phyloP scores from a whole-genome alignment of 2,329 filamentous ascomycete genomes.

The Cladosporium sphaerospermum region DNA sequence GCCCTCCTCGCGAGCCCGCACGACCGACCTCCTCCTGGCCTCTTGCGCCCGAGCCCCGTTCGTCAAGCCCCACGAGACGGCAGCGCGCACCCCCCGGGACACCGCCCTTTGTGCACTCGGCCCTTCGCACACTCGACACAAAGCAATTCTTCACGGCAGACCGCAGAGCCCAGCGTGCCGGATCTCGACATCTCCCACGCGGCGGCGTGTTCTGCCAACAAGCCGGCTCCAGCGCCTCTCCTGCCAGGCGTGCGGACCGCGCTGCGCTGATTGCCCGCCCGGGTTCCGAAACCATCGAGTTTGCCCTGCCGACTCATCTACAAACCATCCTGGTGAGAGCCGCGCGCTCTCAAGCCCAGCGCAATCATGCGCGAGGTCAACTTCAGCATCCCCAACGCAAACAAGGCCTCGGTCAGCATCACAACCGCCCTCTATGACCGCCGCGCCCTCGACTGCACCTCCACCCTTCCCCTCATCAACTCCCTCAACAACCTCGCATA shows the following conservation, averaged over 20 bases:
- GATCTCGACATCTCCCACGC: background rate
- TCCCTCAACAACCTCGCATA: slow-evolving; percentile 98
- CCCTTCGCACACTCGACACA: slow-evolving; percentile 5
- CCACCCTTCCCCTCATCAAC: slow-evolving; percentile 94
- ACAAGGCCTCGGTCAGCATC: slow-evolving; percentile 98
- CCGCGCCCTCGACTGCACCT: slow-evolving; percentile 94
- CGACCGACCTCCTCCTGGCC: background rate
- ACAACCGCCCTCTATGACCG: slow-evolving; percentile 97
- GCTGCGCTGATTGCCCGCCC: slow-evolving; percentile 2
- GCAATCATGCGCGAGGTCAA: slow-evolving; percentile 96
- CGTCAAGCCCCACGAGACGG: slow-evolving; percentile 3
- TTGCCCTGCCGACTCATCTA: slow-evolving; percentile 4
- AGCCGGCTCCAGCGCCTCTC: background rate
- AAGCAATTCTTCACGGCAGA: slow-evolving; percentile 1
- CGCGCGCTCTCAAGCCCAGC: slow-evolving; percentile 11
- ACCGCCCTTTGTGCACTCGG: slow-evolving; percentile 9
- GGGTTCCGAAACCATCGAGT: background rate
- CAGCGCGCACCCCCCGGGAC: slow-evolving; percentile 6
- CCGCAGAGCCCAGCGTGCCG: no score
- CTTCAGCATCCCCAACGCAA: slow-evolving; percentile 98
- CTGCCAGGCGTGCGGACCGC: background rate
- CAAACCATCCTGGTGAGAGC: slow-evolving; percentile 1
- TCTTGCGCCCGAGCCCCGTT: background rate
- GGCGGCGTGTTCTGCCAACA: background rate
- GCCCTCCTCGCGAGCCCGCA: background rate